Evolutionary conservation across 1,139 yeast genomes (phyloP).

Genomic region (Citeromyces hawaiiensis): DNA sequence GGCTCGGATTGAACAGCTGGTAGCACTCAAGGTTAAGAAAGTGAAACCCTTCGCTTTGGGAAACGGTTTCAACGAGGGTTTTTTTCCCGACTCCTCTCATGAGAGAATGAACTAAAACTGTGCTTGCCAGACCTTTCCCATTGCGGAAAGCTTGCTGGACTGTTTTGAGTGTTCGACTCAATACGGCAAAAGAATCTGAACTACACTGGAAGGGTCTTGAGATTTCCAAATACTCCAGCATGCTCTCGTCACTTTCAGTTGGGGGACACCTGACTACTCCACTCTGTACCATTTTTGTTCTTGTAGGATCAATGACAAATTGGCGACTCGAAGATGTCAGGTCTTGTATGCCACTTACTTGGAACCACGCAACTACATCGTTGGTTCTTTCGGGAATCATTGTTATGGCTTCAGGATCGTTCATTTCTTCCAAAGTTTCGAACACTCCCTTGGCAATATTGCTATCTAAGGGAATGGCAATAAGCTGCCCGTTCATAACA

Average conservation of each 20-base stretch:
- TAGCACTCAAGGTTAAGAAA: slow-evolving; percentile 60
- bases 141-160: slow-evolving; percentile 16
- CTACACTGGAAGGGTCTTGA: slow-evolving; percentile 7
- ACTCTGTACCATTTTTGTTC: slow-evolving; percentile 56
- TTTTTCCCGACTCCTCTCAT: slow-evolving; percentile 75
- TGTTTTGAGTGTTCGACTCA: slow-evolving; percentile 37
- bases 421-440: slow-evolving; percentile 20
- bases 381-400: slow-evolving; percentile 48
- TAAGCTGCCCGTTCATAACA: slow-evolving; percentile 46
- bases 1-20: slow-evolving; percentile 45
- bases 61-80: slow-evolving; percentile 40
- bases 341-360: slow-evolving; percentile 27
- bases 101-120: slow-evolving; percentile 54
- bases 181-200: slow-evolving; percentile 38
- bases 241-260: slow-evolving; percentile 13
- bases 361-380: slow-evolving; percentile 81
- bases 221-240: slow-evolving; percentile 23
- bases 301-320: slow-evolving; percentile 47
- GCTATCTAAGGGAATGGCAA: slow-evolving; percentile 73
- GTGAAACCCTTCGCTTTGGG: slow-evolving; percentile 53
- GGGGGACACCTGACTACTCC: slow-evolving; percentile 32
- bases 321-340: slow-evolving; percentile 23
- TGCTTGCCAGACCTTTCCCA: slow-evolving; percentile 29
- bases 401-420: slow-evolving; percentile 17
- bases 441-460: slow-evolving; percentile 48